Evolutionary conservation across 1,284 basidiomycete species (phyloP), one percentile per base, ranked within the genome.

Genomic region (Chondrostereum purpureum): DNA sequence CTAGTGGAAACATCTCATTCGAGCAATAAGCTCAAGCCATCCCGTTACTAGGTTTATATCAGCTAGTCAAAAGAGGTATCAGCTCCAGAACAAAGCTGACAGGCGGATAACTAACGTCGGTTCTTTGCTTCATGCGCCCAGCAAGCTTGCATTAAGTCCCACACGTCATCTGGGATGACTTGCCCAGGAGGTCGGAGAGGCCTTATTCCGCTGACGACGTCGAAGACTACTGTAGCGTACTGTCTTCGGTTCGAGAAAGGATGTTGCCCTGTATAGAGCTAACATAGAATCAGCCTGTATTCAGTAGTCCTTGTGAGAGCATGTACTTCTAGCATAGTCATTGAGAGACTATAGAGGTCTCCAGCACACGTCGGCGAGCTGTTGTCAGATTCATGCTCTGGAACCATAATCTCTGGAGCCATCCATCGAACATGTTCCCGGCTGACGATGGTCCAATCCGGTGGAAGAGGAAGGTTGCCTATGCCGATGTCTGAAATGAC

Each of bases 271-370:
- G 53, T 53, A 42, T 52, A 50, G 10, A 53, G 31, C 57, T 58
- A 40, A 18, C 19, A 4, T 33, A 37, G 23, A 23, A 24, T 19
- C 20, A 22, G 38, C 16, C 13, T 20, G 17, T 22, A 24, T 17
- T 5, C 5, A 23, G 12, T 5, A n/a, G n/a, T n/a, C n/a, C n/a
- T n/a, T 31, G n/a, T 37, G 11, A 24, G 19, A 22, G n/a, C 4
- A 47, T 53, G 35, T 21, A 64, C 61, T 48, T 63, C 59, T 11
- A 61, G 51, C 19, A 58, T 52, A 2, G 57, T 56, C 61, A 63
- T 63, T 4, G 55, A 60, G 45, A 63, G 63, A 23, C 58, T 58
- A 47, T 60, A 58, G 1, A 62, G 56, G 38, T 63, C 62, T 17
- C 53, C 51, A 23, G 52, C 45, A 10, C 51, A 37, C 3, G 55